Base-by-base conservation (phyloP, 352 stramenopile species). In the Phytophthora pisi region DNA sequence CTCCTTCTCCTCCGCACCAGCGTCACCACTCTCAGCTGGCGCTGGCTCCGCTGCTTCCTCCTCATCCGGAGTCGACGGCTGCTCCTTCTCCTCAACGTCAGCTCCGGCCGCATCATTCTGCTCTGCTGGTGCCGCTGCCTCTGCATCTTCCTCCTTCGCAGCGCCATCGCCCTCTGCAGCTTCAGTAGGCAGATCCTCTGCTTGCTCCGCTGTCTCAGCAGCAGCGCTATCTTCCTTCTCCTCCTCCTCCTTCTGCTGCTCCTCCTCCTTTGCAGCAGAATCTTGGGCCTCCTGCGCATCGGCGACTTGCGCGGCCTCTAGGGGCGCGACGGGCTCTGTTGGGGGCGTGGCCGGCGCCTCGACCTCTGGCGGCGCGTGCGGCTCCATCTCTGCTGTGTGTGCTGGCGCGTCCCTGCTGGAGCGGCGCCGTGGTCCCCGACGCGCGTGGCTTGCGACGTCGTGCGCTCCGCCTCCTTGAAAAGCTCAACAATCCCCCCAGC, bases 341-440 rank as follows among this genome's bases (percentile, higher is more conserved):
- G 51, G 26, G 3, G 49, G 36, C n/a, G 55, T 53, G 34, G 53
- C 34, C 46, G 61, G 62, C 47, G 42, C 47, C 47, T 70, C 57
- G 3, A 30, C 24, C 23, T 64, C 58, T 62, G 42, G 46, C 11
- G 51, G 20, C 23, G 51, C 49, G 31, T 46, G 58, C 23, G 63
- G 58, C 53, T 79, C 68, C 72, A 79, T 79, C 1, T 61, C 10
- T 68, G 20, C 51, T 53, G 45, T 23, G 47, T 57, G 34, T 56
- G 45, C 8, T 31, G n/a, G 15, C 36, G 15, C 40, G 40, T 55
- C 50, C 11, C 46, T 15, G 40, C 24, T n/a, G 38, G 38, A 18
- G 53, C 43, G 23, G 36, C 43, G 47, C 23, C 30, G 38, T 45
- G 34, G 34, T 42, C 34, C 34, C 34, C 34, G 8, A 11, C 42